Evolutionary conservation across 176 grass and related monocot species (phyloP).

Genomic region (Carex cristatella): DNA sequence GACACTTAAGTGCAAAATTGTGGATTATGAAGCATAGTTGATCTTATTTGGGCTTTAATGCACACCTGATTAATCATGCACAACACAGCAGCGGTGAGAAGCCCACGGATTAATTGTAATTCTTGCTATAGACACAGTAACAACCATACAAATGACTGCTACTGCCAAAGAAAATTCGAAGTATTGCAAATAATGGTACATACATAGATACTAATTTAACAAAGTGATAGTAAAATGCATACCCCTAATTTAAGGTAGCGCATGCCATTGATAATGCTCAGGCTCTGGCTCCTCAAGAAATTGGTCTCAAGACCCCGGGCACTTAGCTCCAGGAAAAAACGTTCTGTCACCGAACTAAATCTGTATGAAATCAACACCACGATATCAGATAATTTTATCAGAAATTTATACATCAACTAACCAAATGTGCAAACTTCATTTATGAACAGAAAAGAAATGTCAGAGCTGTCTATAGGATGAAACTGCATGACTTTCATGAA

Average conservation of each 20-base stretch:
- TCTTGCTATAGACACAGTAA: background rate
- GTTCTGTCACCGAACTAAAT: conserved; percentile 96
- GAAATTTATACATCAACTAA: background rate
- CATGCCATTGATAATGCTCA: conserved; percentile 98
- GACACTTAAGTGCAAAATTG: background rate
- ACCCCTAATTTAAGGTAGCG: conserved; percentile 99
- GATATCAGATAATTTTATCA: conserved; percentile 15
- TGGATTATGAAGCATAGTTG: background rate
- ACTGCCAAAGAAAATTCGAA: background rate
- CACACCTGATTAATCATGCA: background rate
- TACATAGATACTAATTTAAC: conserved; percentile 9
- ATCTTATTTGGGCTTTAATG: background rate
- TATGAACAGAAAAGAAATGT: conserved; percentile 11
- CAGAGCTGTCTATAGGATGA: background rate
- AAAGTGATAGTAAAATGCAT: conserved; percentile 11
- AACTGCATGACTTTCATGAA: background rate
- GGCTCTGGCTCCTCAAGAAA: conserved; percentile 78
- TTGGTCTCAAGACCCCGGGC: conserved; percentile 58
- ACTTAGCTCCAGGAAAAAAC: conserved; percentile 97
- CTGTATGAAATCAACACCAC: conserved; percentile 43
- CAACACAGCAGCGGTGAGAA: background rate
- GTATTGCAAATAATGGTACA: background rate
- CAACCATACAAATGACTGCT: background rate
- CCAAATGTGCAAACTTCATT: background rate
- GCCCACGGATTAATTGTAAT: background rate